Percentiles rank a stretch among this genome's conserved stretches.
Conservation (phyloP, 1,139 yeast species). For the Blastobotrys malaysiensis region DNA sequence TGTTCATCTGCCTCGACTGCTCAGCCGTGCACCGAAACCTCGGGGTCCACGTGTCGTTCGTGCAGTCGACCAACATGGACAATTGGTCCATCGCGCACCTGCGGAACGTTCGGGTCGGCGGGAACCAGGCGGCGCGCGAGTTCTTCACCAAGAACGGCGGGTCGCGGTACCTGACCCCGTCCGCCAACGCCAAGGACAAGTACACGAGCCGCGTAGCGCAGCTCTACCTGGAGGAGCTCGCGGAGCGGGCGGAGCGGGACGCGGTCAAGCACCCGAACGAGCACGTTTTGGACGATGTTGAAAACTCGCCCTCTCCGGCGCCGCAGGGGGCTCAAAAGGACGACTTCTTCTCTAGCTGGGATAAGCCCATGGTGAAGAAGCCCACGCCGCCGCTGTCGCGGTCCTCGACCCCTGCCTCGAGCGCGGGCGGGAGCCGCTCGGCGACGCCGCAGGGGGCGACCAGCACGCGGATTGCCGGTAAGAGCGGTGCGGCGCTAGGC, state of each 20-base stretch:
- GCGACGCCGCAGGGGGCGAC: conserved; percentile 14
- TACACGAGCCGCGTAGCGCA: conserved; percentile 76
- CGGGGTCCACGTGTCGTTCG: conserved; percentile 95
- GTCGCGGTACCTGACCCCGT: conserved; percentile 51
- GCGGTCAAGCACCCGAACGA: conserved; percentile 61
- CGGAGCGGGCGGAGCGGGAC: conserved; percentile 61
- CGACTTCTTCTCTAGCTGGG: conserved; percentile 91
- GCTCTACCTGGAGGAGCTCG: conserved; percentile 74
- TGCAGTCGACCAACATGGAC: conserved; percentile 86
- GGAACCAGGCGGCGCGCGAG: conserved; percentile 80
- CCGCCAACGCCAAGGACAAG: conserved; percentile 65
- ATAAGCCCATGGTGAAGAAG: conserved; percentile 54
- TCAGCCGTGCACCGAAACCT: conserved; percentile 95
- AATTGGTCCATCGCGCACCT: conserved; percentile 87
- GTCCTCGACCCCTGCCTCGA: conserved; percentile 33
- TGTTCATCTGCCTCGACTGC: conserved; percentile 87
- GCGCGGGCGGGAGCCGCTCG: conserved; percentile 30
- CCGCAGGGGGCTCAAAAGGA: conserved; percentile 45
- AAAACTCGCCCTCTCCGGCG: conserved; percentile 27
- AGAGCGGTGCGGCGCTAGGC: conserved; percentile 23
- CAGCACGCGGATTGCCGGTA: conserved; percentile 23
- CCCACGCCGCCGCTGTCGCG: conserved; percentile 53
- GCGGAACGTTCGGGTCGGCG: conserved; percentile 88
- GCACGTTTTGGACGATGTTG: conserved; percentile 41
- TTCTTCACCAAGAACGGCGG: conserved; percentile 84